Conservation (phyloP, 192 early-diverging fungal species). For the Umbelopsis vinacea region DNA sequence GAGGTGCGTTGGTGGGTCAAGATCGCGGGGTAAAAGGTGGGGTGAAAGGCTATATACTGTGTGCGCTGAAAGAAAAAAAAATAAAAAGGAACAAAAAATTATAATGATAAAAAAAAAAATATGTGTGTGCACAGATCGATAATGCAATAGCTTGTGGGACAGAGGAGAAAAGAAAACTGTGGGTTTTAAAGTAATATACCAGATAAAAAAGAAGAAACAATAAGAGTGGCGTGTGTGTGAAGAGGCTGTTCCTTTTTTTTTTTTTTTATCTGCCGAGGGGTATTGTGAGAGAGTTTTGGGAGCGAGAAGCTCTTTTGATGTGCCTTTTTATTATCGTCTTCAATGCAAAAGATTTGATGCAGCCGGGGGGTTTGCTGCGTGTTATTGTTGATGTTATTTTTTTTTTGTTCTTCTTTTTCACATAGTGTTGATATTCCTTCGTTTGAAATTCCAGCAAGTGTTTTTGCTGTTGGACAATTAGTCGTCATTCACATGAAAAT, state of each 20-base stretch:
- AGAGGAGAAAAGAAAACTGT: neutral
- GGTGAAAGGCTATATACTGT: neutral
- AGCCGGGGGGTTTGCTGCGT: too few species aligned
- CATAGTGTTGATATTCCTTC: neutral
- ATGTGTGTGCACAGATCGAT: slow-evolving; percentile 12
- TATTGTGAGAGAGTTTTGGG: too few species aligned
- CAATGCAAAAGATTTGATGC: too few species aligned
- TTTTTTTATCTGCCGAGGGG: too few species aligned
- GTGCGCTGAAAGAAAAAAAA: neutral
- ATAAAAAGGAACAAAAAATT: neutral
- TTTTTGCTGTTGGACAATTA: neutral
- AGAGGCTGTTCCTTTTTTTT: too few species aligned
- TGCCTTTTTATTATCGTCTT: too few species aligned
- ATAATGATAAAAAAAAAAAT: neutral
- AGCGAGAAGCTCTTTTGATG: too few species aligned
- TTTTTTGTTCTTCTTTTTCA: neutral
- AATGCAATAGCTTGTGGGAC: slow-evolving; percentile 2
- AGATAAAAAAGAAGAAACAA: neutral
- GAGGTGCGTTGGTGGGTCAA: neutral
- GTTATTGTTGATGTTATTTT: too few species aligned
- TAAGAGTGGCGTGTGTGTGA: too few species aligned
- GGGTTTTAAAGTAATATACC: slow-evolving; percentile 3
- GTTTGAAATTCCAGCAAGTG: too few species aligned
- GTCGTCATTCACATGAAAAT: neutral
- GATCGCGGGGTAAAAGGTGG: neutral